Evolutionary conservation across 2,329 filamentous ascomycete species (phyloP).

Genomic region (Venturia aucupariae): DNA sequence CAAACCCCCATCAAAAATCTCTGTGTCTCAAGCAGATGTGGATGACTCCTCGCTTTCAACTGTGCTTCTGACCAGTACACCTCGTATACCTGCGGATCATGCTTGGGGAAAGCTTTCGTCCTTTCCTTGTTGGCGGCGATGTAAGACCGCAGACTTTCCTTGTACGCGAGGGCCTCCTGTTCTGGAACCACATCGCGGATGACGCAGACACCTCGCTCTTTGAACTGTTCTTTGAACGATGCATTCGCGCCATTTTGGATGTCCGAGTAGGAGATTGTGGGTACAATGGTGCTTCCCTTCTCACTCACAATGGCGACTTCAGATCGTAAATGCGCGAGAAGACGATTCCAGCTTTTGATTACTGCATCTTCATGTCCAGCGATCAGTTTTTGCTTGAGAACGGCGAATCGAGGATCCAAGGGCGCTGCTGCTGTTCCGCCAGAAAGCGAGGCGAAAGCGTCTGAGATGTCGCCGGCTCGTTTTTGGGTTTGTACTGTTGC

Average conservation of each 20-base stretch:
- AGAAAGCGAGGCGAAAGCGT: conserved; percentile 41
- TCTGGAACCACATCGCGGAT: conserved; percentile 37
- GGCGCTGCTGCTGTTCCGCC: conserved; percentile 30
- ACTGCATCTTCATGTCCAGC: conserved; percentile 39
- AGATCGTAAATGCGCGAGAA: conserved; percentile 33
- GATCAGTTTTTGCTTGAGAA: conserved; percentile 36
- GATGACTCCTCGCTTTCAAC: conserved; percentile 38
- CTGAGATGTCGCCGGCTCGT: conserved; percentile 41
- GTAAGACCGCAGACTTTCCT: conserved; percentile 36
- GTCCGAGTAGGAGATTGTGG: conserved; percentile 39
- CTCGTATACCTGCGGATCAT: conserved; percentile 42
- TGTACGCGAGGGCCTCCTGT: conserved; percentile 35
- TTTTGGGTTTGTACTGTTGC: conserved; percentile 26
- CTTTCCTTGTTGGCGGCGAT: conserved; percentile 36
- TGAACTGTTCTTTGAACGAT: conserved; percentile 48
- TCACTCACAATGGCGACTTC: conserved; percentile 37
- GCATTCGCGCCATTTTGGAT: conserved; percentile 36
- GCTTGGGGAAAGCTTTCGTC: conserved; percentile 37
- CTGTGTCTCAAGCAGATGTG: conserved; percentile 38
- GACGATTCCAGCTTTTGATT: conserved; percentile 37
- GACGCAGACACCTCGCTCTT: conserved; percentile 46
- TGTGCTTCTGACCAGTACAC: conserved; percentile 42
- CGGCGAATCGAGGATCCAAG: conserved; percentile 36
- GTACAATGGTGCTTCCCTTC: conserved; percentile 34
- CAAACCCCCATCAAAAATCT: conserved; percentile 41